These are phyloP conservation scores for Pseudonitzschia delicatissima DNA, from an alignment of 108 stramenopile genomes.

Conservation along the genomic window DNA sequence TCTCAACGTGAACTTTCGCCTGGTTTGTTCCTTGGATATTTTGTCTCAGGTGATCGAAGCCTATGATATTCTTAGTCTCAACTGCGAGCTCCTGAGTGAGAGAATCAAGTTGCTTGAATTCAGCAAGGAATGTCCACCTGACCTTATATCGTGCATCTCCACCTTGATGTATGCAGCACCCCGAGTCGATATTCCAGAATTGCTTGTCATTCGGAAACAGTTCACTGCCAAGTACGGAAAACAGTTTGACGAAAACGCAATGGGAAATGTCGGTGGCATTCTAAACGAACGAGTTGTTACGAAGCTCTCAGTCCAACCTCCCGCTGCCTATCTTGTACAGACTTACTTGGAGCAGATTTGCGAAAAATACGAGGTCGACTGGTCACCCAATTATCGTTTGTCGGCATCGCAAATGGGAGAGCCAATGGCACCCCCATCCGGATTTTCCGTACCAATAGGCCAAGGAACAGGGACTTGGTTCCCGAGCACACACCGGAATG, in stretches of 20 bases:
- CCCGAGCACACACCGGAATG: slow-evolving; percentile 14
- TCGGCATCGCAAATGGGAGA: slow-evolving; percentile 53
- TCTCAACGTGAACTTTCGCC: not conserved
- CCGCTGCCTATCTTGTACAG: slow-evolving; percentile 80
- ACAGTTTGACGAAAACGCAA: slow-evolving; percentile 71
- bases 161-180: slow-evolving; percentile 80
- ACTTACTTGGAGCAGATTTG: slow-evolving; percentile 87
- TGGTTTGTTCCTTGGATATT: not conserved
- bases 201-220: slow-evolving; percentile 74
- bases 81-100: slow-evolving; percentile 81
- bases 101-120: slow-evolving; percentile 67
- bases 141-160: slow-evolving; percentile 61
- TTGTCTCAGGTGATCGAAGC: slow-evolving; percentile 62
- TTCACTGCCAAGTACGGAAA: slow-evolving; percentile 85
- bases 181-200: slow-evolving; percentile 80
- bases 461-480: slow-evolving; percentile 56
- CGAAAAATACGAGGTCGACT: slow-evolving; percentile 78
- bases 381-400: slow-evolving; percentile 64
- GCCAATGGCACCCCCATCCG: slow-evolving; percentile 76
- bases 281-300: slow-evolving; percentile 86
- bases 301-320: slow-evolving; percentile 85
- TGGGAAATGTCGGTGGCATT: slow-evolving; percentile 69
- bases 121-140: slow-evolving; percentile 71
- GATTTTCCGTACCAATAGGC: slow-evolving; percentile 63
- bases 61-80: slow-evolving; percentile 76